Evolutionary conservation across 139 green algal genomes (phyloP).

Genomic region (Diplosphaera chodatii): DNA sequence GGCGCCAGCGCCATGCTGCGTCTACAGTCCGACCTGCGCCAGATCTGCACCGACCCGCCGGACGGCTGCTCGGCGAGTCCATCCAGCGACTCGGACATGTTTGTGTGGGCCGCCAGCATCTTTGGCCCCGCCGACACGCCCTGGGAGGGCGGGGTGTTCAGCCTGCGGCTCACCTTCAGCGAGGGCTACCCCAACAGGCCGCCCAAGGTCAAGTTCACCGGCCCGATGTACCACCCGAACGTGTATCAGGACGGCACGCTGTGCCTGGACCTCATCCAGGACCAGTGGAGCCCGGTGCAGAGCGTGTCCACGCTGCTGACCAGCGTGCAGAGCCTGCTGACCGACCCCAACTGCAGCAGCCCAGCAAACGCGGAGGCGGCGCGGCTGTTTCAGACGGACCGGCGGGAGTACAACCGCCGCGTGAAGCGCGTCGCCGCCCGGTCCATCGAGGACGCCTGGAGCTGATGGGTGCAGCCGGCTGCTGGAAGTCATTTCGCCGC

Average conservation of each 20-base stretch:
- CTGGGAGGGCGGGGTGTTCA: slow-evolving; percentile 71
- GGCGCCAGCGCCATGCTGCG: too few species aligned
- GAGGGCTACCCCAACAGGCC: slow-evolving; percentile 80
- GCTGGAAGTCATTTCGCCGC: too few species aligned
- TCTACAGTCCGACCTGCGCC: slow-evolving; percentile 12
- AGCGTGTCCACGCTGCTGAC: slow-evolving; percentile 87
- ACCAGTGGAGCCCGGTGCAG: slow-evolving; percentile 82
- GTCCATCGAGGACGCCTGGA: slow-evolving; percentile 26
- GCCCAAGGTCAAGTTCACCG: slow-evolving; percentile 81
- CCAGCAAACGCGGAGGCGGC: slow-evolving; percentile 92
- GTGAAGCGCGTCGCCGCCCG: slow-evolving; percentile 48
- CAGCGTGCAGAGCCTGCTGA: slow-evolving; percentile 81
- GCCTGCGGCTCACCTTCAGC: slow-evolving; percentile 76
- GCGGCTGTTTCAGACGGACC: slow-evolving; percentile 58
- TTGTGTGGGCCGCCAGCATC: slow-evolving; percentile 72
- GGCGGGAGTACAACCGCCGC: slow-evolving; percentile 70
- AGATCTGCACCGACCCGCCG: slow-evolving; percentile 6
- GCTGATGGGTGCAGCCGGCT: too few species aligned
- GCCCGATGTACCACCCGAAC: slow-evolving; percentile 81
- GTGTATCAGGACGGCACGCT: slow-evolving; percentile 83
- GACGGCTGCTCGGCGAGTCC: too few species aligned
- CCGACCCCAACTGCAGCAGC: slow-evolving; percentile 80
- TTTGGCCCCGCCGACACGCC: slow-evolving; percentile 32
- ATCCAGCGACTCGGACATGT: slow-evolving; percentile 33
- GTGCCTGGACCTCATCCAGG: slow-evolving; percentile 93